Percentiles rank a stretch among this genome's conserved stretches.
Conservation (phyloP, 2,329 filamentous ascomycete genomes). For the Nothomitra cinnamomea region DNA sequence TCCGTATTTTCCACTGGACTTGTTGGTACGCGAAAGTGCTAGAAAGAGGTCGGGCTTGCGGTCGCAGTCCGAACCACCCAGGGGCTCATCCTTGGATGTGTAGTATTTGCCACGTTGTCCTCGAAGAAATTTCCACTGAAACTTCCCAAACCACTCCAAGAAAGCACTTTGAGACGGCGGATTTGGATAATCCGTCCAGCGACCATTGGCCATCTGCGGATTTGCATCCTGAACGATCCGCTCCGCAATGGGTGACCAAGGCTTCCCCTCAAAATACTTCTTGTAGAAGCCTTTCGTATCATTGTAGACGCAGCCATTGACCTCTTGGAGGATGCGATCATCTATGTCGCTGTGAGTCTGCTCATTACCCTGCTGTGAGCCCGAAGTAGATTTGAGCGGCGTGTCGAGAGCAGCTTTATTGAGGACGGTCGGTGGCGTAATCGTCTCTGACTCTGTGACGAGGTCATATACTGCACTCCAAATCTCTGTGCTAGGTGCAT, state of each 20-base stretch:
- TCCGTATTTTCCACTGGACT: not conserved
- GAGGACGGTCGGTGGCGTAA: not conserved
- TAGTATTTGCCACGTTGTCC: not conserved
- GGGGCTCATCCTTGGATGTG: not conserved
- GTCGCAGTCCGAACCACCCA: not conserved
- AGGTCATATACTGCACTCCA: not conserved
- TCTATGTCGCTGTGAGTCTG: no score
- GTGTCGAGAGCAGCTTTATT: not conserved
- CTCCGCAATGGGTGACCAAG: not conserved
- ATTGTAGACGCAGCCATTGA: no score
- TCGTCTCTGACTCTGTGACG: not conserved
- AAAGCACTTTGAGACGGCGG: slow-evolving; percentile 3
- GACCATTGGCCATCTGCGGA: not conserved
- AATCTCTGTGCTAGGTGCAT: not conserved
- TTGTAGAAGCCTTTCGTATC: no score
- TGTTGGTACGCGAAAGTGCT: not conserved
- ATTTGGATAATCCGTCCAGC: no score
- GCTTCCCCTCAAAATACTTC: no score
- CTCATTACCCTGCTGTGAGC: no score
- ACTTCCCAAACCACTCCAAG: slow-evolving; percentile 6
- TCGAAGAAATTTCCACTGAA: slow-evolving; percentile 2
- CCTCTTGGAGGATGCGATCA: no score
- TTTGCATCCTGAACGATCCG: not conserved
- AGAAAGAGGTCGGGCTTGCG: no score
- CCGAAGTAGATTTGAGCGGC: no score